Evolutionary conservation across 208 protist species (phyloP), one percentile per base, ranked within the genome.

Genomic region (Acanthamoeba divionensis): DNA sequence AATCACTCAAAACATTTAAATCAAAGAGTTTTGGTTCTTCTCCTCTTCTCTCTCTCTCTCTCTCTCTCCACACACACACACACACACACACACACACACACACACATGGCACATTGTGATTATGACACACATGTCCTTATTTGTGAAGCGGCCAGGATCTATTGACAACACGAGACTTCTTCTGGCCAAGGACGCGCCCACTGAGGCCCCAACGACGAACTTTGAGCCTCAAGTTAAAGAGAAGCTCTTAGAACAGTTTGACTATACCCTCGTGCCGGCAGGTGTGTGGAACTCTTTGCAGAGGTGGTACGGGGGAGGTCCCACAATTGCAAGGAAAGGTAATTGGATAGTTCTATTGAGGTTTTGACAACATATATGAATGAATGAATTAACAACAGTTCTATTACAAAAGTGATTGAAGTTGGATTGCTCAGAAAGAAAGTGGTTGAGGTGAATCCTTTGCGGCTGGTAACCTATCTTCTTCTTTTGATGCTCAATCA

Each of bases 261-360:
- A 88, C 55, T 88, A 69, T 60, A 10, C 44, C 12, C 21, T 69
- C n/a, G 79, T 88, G 57, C 52, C 79, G 31, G 55, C 47, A 21
- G 57, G 71, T 54, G 57, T 60, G 9, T 88, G 79, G 79, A 12
- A 33, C 9, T 44, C 55, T 12, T 88, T 36, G 79, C 55, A 47
- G 55, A 88, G 55, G 55, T 88, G 79, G 79, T 88, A 88, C 55
- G 79, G 24, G 5, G 79, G 79, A 18, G 79, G 79, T 8, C 79
- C 79, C 15, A 38, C 79, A 41, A 54, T 88, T 47, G 50, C 48
- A 41, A 54, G 79, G 12, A 41, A 69, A n/a, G n/a, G n/a, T n/a
- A n/a, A n/a, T n/a, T n/a, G n/a, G n/a, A n/a, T n/a, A n/a, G n/a
- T n/a, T n/a, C n/a, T n/a, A n/a, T n/a, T n/a, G n/a, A n/a, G n/a